Evolutionary conservation across 164 flowering plant genomes (phyloP).

Genomic region (Paratinospora sagittata): DNA sequence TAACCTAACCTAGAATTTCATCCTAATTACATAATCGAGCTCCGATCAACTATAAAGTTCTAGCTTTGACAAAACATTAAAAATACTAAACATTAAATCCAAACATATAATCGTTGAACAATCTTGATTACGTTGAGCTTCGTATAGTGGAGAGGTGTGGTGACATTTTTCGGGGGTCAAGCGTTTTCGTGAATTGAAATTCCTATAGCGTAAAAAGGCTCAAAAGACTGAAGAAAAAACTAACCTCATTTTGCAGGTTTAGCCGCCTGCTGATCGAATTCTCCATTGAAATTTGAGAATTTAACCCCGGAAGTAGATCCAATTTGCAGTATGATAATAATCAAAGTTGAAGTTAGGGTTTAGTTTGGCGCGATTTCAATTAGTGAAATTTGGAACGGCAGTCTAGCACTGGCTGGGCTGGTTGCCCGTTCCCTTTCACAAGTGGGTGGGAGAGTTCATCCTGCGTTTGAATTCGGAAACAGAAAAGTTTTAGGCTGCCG

Average conservation of each 20-base stretch:
- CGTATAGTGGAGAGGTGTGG: no score
- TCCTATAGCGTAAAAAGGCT: not conserved
- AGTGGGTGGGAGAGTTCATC: no score
- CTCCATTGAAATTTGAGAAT: constrained; percentile 8
- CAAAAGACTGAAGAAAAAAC: not conserved
- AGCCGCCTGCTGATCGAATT: constrained; percentile 17
- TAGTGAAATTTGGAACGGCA: no score
- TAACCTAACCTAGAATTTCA: not conserved
- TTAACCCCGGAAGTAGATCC: not conserved
- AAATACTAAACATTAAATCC: not conserved
- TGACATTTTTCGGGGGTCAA: no score
- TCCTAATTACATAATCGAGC: not conserved
- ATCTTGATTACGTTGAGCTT: no score
- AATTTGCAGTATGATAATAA: not conserved
- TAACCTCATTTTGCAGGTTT: constrained; percentile 23
- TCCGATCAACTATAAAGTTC: not conserved
- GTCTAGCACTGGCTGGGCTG: no score
- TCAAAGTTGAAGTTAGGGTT: not conserved
- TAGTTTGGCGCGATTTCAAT: not conserved
- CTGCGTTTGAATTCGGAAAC: no score
- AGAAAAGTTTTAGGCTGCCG: no score
- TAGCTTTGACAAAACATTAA: not conserved
- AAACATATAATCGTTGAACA: not conserved
- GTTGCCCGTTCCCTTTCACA: no score
- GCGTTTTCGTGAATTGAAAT: no score